A percentile compares a stretch with the other conserved stretches of the same genome.
phyloP scores from a whole-genome alignment of 192 early-diverging fungal species.

The Rhizoclosmatium sp. region DNA sequence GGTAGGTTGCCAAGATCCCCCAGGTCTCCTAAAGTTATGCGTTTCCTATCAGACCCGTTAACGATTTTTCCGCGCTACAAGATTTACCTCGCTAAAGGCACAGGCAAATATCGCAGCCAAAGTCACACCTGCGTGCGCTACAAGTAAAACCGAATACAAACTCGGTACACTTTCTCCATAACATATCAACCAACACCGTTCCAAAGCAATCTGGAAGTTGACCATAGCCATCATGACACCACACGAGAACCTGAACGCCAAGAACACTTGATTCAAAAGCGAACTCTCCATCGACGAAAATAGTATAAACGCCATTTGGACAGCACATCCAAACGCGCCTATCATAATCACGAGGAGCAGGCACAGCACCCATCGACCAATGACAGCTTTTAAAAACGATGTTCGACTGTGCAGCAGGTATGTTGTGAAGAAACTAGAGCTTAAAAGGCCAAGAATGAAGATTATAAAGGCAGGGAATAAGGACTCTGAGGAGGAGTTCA shows the following conservation, averaged over 20 bases:
- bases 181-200: background rate
- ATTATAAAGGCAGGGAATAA: no score
- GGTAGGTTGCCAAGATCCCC: background rate
- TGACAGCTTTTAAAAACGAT: no score
- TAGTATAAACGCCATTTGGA: no score
- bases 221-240: background rate
- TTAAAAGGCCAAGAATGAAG: no score
- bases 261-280: background rate
- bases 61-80: background rate
- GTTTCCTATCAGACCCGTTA: background rate
- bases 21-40: background rate
- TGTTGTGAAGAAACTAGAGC: no score
- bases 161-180: background rate
- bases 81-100: background rate
- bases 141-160: background rate
- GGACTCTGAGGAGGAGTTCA: no score
- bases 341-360: no score
- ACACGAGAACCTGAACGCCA: background rate
- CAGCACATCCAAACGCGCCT: no score
- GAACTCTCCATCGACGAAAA: no score
- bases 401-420: no score
- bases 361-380: no score
- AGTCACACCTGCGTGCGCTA: background rate
- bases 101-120: background rate
- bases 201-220: conserved; percentile 1